A percentile compares a stretch with the other conserved stretches of the same genome.
These are phyloP conservation scores for Eucalyptus regnans DNA, from an alignment of 345 rosid species.

Conservation along the genomic window DNA sequence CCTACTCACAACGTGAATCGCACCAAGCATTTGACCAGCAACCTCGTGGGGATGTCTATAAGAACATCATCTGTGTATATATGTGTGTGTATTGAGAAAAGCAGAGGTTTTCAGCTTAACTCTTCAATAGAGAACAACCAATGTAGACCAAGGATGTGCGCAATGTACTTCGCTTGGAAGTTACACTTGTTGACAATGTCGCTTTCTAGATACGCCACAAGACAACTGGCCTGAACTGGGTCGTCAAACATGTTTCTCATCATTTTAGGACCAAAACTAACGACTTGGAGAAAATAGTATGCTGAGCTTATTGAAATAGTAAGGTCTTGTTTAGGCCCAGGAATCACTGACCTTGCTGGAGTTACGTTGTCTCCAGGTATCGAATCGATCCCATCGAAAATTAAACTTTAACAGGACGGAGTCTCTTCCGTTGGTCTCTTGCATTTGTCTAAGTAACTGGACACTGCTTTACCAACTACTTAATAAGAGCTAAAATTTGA, in stretches of 20 bases:
- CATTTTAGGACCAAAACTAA: not conserved
- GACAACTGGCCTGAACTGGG: not conserved
- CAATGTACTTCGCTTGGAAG: not conserved
- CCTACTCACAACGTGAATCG: not conserved
- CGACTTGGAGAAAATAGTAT: not conserved
- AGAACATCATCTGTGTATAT: not conserved
- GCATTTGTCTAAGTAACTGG: not conserved
- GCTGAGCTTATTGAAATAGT: not conserved
- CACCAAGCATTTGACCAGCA: not conserved
- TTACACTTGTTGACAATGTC: not conserved
- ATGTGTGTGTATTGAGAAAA: not conserved
- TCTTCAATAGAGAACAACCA: not conserved
- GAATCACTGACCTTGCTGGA: not conserved
- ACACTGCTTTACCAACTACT: not conserved
- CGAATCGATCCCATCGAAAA: not conserved
- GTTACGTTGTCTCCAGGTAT: not conserved
- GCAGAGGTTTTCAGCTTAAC: not conserved
- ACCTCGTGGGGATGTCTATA: not conserved
- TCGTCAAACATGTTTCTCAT: not conserved
- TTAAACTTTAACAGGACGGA: not conserved
- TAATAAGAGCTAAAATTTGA: not conserved
- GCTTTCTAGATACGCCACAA: not conserved
- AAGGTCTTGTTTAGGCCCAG: not conserved
- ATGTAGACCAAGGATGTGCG: not conserved
- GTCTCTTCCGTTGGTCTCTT: not conserved